These are phyloP conservation scores for Penicillium verrucosum DNA, from an alignment of 2,329 filamentous ascomycete genomes.

Conservation along the genomic window DNA sequence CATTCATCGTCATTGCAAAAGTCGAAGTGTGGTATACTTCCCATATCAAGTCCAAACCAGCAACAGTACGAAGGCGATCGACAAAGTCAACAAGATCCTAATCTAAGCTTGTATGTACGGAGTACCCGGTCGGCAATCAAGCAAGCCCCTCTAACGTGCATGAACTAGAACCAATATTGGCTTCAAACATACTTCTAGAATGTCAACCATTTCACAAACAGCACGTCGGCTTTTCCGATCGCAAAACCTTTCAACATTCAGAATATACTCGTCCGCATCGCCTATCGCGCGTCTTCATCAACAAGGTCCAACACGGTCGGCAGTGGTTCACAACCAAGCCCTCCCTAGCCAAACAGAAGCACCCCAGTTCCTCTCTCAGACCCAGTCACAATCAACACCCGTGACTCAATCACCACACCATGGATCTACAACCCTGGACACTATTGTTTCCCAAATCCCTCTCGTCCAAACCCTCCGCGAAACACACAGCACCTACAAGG, in stretches of 20 bases:
- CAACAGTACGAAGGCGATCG: neutral
- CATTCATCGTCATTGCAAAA: neutral
- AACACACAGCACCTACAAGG: conserved; percentile 59
- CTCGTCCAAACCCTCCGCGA: conserved; percentile 64
- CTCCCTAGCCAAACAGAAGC: conserved; percentile 16
- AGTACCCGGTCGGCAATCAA: neutral
- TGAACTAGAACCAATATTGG: neutral
- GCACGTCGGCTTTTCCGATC: conserved; percentile 14
- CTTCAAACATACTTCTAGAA: conserved; percentile 3
- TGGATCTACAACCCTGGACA: conserved; percentile 19
- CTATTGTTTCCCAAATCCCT: conserved; percentile 53
- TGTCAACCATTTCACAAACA: conserved; percentile 11
- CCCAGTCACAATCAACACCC: neutral
- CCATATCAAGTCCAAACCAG: neutral
- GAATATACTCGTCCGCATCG: neutral
- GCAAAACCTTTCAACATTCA: neutral
- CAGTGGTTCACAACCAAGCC: conserved; percentile 25
- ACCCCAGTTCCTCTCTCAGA: conserved; percentile 5
- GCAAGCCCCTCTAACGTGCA: neutral
- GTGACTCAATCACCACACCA: neutral
- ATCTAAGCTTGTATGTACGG: neutral
- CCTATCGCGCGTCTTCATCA: conserved; percentile 19
- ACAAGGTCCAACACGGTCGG: conserved; percentile 22
- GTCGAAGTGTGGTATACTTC: neutral
- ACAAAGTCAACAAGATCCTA: neutral